Base-by-base conservation (phyloP, 768 basidiomycete genomes). In the Suillus occidentalis region DNA sequence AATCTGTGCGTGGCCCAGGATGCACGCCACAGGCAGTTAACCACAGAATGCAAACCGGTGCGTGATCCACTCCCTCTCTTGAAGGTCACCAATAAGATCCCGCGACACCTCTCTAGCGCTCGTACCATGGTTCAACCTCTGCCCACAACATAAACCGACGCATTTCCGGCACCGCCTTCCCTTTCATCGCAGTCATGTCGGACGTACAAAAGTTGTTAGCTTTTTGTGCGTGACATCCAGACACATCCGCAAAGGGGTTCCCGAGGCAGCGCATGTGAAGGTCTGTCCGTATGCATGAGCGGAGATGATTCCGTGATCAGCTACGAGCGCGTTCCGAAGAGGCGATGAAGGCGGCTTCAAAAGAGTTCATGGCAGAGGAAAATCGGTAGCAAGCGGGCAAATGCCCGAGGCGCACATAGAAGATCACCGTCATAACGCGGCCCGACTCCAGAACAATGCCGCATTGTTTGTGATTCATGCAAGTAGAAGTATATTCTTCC, bases 91-190 rank as follows among this genome's bases (percentile, higher is more conserved):
- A 69, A 68, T 66, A 64, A 71, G 76, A 28, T 59, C 50, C 84
- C 81, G 78, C 80, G 85, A 83, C 80, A 81, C 78, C 66, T 82
- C 82, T 87, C 86, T 87, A 34, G 75, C 67, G 63, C 64, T 50
- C 69, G 12, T 28, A 69, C 66, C 66, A 64, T 50, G 59, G 56
- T 13, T 25, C 68, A 40, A 36, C 50, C 61, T 57, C 34, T n/a
- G 34, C 64, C 58, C 68, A 70, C 69, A 67, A 40, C 53, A 70
- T 70, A 75, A 74, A 76, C 75, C 79, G 74, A 71, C 79, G 75
- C 78, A 73, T 80, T 83, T 83, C 86, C 79, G 85, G 80, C 71
- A 72, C 78, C 74, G 72, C 80, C 82, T 81, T 79, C 85, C 82
- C 73, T 72, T 75, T 63, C 70, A 34, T 61, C 68, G 72, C 68